phyloP scores from a whole-genome alignment of 2,329 filamentous ascomycete genomes.

The Chaetomium sp. region DNA sequence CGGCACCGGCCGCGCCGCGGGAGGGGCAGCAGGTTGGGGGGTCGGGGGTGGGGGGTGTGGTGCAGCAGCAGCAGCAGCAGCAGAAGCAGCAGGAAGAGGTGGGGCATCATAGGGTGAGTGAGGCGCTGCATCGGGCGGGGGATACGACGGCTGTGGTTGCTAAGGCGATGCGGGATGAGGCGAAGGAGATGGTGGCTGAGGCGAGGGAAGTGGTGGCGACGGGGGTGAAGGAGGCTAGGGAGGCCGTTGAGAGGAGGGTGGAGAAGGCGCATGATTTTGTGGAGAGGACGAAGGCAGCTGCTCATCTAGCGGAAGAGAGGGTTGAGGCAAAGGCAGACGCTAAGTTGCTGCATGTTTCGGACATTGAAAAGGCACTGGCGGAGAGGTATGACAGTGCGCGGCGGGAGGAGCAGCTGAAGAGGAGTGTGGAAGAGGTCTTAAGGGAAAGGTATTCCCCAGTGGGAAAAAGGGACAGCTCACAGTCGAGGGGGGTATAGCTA shows the following conservation, averaged over 20 bases:
- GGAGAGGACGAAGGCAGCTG: slow-evolving; percentile 43
- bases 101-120: slow-evolving; percentile 23
- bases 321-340: slow-evolving; percentile 35
- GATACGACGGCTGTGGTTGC: slow-evolving; percentile 34
- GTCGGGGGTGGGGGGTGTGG: slow-evolving; percentile 26
- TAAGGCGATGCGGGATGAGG: slow-evolving; percentile 34
- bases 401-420: slow-evolving; percentile 44
- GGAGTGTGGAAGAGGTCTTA: slow-evolving; percentile 56
- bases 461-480: slow-evolving; percentile 49
- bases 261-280: slow-evolving; percentile 47
- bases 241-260: slow-evolving; percentile 46
- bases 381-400: slow-evolving; percentile 52
- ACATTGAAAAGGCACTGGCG: slow-evolving; percentile 53
- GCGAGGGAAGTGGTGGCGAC: slow-evolving; percentile 37
- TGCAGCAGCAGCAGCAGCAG: neutral
- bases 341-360: slow-evolving; percentile 38
- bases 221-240: slow-evolving; percentile 44
- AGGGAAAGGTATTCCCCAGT: slow-evolving; percentile 57
- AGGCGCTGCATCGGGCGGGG: slow-evolving; percentile 29
- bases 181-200: slow-evolving; percentile 43
- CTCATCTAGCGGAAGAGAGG: slow-evolving; percentile 44
- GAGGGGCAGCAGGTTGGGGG: slow-evolving; percentile 26
- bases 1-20: slow-evolving; percentile 29
- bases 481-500: slow-evolving; percentile 43
- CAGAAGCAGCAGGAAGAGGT: slow-evolving; percentile 30